Conservation (phyloP, 805 yeast species). For the Lipomyces starkeyi region DNA sequence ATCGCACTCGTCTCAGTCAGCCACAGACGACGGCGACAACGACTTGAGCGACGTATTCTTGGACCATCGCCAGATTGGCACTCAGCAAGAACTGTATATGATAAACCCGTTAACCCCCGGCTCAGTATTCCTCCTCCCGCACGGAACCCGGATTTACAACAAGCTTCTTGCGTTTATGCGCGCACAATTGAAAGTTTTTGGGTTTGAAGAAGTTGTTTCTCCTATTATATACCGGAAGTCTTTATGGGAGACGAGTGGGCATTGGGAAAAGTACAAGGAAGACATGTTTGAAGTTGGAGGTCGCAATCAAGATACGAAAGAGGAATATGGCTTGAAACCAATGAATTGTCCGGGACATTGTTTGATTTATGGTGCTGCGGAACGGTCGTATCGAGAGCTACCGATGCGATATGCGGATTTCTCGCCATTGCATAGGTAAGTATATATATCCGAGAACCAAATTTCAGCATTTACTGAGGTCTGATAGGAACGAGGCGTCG, state of each 20-base stretch:
- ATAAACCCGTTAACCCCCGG: conserved; percentile 89
- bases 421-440: conserved; percentile 85
- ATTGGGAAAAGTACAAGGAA: conserved; percentile 92
- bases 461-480: neutral
- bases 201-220: conserved; percentile 90
- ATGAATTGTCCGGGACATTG: conserved; percentile 98
- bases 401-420: conserved; percentile 99
- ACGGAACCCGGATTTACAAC: conserved; percentile 87
- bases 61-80: conserved; percentile 53
- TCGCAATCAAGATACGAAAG: conserved; percentile 43
- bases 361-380: conserved; percentile 86
- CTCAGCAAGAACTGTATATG: conserved; percentile 74
- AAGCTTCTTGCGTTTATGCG: conserved; percentile 82
- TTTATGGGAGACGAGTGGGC: conserved; percentile 91
- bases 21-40: neutral
- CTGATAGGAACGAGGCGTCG: conserved; percentile 73
- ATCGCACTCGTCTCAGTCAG: neutral
- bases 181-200: conserved; percentile 76
- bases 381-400: conserved; percentile 93
- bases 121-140: conserved; percentile 87
- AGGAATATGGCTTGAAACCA: conserved; percentile 82
- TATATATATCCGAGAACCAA: neutral
- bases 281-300: conserved; percentile 85
- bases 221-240: conserved; percentile 84
- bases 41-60: conserved; percentile 10